These are phyloP conservation scores for Apiospora malaysiana DNA, from an alignment of 2,329 filamentous ascomycete species.

Conservation along the genomic window DNA sequence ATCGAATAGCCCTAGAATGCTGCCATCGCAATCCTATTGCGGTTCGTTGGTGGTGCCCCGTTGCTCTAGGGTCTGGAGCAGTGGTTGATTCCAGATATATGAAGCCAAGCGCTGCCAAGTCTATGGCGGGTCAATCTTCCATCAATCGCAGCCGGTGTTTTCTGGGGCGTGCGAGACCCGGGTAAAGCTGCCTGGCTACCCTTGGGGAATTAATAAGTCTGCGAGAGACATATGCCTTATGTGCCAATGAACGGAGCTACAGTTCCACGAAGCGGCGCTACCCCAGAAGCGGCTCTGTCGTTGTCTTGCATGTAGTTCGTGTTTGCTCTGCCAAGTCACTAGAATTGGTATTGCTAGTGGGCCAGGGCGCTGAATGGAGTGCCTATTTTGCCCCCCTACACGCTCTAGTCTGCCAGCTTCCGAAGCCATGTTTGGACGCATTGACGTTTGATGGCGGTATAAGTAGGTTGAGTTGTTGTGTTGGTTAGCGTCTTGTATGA, in stretches of 20 bases:
- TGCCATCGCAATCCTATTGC: background rate
- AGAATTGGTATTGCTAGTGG: background rate
- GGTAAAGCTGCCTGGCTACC: background rate
- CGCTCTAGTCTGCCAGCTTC: background rate
- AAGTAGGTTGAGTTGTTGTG: background rate
- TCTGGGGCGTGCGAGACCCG: background rate
- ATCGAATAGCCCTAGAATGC: background rate
- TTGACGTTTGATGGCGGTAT: background rate
- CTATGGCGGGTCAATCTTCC: background rate
- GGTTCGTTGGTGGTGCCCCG: background rate
- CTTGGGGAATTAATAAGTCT: background rate
- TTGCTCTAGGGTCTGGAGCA: background rate
- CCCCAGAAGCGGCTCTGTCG: background rate
- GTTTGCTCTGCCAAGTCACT: background rate
- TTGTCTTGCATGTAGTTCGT: background rate
- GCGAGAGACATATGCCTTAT: background rate
- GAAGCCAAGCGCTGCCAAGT: background rate
- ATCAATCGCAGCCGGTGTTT: background rate
- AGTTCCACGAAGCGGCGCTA: background rate
- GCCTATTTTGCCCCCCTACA: background rate
- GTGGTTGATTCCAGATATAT: slow-evolving; percentile 1
- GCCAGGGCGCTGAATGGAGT: background rate
- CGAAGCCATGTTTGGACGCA: background rate
- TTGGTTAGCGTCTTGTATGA: background rate
- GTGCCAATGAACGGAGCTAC: background rate